Percentiles rank a stretch among this genome's conserved stretches.
Conservation (phyloP, 345 rosid genomes). For the Iberis pinnata region DNA sequence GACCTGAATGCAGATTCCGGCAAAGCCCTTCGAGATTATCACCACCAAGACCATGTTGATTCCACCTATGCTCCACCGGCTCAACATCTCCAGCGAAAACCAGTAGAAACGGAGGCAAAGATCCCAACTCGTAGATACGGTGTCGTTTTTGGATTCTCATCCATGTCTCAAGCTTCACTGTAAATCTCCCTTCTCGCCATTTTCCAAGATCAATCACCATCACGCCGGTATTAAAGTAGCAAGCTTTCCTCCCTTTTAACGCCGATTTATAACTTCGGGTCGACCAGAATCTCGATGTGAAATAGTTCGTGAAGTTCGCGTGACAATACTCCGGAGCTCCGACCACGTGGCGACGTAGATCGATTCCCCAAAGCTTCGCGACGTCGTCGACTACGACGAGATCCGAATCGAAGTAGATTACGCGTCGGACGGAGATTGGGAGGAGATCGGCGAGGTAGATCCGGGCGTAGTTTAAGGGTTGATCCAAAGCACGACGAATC, state of each 20-base stretch:
- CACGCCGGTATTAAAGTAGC: slow-evolving; percentile 83
- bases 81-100: slow-evolving; percentile 64
- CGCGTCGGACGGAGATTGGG: slow-evolving; percentile 64
- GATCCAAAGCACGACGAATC: slow-evolving; percentile 80
- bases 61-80: slow-evolving; percentile 76
- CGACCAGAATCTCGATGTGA: slow-evolving; percentile 68
- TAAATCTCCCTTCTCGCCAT: slow-evolving; percentile 65
- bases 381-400: slow-evolving; percentile 84
- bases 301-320: slow-evolving; percentile 81
- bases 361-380: slow-evolving; percentile 57
- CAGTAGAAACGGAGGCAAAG: slow-evolving; percentile 65
- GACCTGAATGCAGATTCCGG: slow-evolving; percentile 54
- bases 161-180: slow-evolving; percentile 71
- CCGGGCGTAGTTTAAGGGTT: slow-evolving; percentile 85
- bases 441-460: slow-evolving; percentile 72
- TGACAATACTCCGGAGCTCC: slow-evolving; percentile 94
- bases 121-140: slow-evolving; percentile 73
- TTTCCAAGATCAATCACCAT: slow-evolving; percentile 84
- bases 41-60: slow-evolving; percentile 68
- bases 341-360: slow-evolving; percentile 48
- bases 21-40: slow-evolving; percentile 53
- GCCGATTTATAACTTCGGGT: slow-evolving; percentile 61
- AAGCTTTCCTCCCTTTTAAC: slow-evolving; percentile 40
- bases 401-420: slow-evolving; percentile 88
- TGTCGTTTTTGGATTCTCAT: slow-evolving; percentile 65